Evolutionary conservation across 495 filamentous ascomycete species (phyloP).

Genomic region (Pseudomonodictys pantanalensis): DNA sequence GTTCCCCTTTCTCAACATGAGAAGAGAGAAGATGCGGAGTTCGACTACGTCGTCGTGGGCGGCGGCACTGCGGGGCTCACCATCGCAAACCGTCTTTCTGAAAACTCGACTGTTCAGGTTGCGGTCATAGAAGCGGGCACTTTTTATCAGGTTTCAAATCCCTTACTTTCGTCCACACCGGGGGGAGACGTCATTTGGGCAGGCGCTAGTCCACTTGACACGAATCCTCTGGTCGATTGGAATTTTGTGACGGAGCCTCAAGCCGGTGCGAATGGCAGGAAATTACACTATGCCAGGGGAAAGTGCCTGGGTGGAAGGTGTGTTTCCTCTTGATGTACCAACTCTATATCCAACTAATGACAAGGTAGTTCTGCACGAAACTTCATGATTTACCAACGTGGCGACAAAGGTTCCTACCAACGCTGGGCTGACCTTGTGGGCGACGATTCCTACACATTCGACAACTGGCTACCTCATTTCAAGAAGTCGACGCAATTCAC

Average conservation of each 20-base stretch:
- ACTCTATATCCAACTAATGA: constrained; percentile 7
- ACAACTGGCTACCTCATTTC: constrained; percentile 54
- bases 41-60: constrained; percentile 12
- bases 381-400: constrained; percentile 37
- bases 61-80: constrained; percentile 5
- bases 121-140: constrained; percentile 1
- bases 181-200: constrained; percentile 1
- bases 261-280: neutral
- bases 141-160: constrained; percentile 3
- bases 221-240: constrained; percentile 11
- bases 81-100: constrained; percentile 7
- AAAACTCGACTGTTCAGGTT: neutral
- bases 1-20: neutral
- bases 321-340: neutral
- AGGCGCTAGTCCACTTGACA: constrained; percentile 9
- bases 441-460: constrained; percentile 54
- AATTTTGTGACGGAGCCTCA: constrained; percentile 5
- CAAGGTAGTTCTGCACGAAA: constrained; percentile 26
- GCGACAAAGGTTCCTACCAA: constrained; percentile 46
- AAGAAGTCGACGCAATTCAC: constrained; percentile 54
- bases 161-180: neutral
- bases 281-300: neutral
- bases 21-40: neutral
- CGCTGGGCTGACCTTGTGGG: constrained; percentile 57
- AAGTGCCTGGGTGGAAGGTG: neutral